phyloP scores from a whole-genome alignment of 1,284 basidiomycete genomes.

The Lentinula novae-zelandiae region DNA sequence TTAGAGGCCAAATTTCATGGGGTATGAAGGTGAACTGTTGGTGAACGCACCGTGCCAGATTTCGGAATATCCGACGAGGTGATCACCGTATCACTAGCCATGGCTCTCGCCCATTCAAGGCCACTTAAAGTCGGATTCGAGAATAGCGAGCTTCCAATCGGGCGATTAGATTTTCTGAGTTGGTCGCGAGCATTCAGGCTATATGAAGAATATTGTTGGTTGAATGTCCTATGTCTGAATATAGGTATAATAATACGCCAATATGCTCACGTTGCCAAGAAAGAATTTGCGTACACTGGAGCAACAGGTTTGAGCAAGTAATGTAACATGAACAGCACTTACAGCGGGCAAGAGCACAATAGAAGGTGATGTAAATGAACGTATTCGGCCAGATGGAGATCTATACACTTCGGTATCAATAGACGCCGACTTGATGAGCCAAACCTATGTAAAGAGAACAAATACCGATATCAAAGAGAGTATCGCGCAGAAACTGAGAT shows the following conservation, averaged over 20 bases:
- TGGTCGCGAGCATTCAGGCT: constrained; percentile 13
- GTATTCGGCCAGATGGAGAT: constrained; percentile 12
- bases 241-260: not conserved
- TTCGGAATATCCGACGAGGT: not conserved
- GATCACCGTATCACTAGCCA: not conserved
- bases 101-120: not conserved
- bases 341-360: constrained; percentile 10
- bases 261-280: constrained; percentile 8
- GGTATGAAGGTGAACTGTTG: not conserved
- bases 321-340: not conserved
- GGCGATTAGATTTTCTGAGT: not conserved
- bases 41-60: not conserved
- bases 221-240: no score
- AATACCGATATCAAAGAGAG: constrained; percentile 12
- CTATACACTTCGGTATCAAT: not conserved
- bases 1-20: not conserved
- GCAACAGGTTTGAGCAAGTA: not conserved
- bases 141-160: not conserved
- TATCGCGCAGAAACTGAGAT: constrained; percentile 7
- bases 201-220: not conserved
- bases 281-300: constrained; percentile 12
- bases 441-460: not conserved
- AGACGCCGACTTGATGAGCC: not conserved
- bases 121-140: not conserved
- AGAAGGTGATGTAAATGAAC: constrained; percentile 13